Evolutionary conservation across 768 basidiomycete species (phyloP).

Genomic region (Russula emetica): DNA sequence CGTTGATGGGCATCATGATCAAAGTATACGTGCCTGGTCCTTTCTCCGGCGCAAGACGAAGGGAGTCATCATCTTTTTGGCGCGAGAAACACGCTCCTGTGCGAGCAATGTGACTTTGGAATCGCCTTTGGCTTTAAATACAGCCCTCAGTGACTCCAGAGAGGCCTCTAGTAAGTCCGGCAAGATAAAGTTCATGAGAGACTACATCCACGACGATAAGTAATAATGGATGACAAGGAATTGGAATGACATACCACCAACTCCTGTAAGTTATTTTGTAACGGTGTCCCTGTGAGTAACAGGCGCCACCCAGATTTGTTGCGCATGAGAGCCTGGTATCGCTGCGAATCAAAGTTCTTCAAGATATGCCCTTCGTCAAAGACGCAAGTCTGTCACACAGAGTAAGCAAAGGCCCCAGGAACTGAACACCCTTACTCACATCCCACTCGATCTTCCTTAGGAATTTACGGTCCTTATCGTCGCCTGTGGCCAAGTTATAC

Average conservation of each 20-base stretch:
- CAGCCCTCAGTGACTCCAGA: conserved; percentile 77
- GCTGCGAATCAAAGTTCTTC: conserved; percentile 97
- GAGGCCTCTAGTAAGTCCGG: conserved; percentile 82
- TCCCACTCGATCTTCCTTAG: conserved; percentile 90
- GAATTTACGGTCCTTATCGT: conserved; percentile 85
- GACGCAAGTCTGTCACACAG: conserved; percentile 65
- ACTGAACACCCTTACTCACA: conserved; percentile 48
- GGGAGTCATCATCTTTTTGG: conserved; percentile 99
- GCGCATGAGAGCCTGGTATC: conserved; percentile 83
- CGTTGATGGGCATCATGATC: background rate
- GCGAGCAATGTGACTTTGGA: conserved; percentile 84
- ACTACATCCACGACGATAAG: conserved; percentile 45
- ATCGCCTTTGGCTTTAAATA: conserved; percentile 97
- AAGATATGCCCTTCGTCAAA: conserved; percentile 97
- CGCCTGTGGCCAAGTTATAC: conserved; percentile 90
- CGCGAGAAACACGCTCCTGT: conserved; percentile 87
- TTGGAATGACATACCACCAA: conserved; percentile 61
- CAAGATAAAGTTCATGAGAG: conserved; percentile 95
- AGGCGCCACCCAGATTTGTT: conserved; percentile 87
- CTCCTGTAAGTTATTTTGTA: conserved; percentile 90
- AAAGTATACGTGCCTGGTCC: conserved; percentile 59
- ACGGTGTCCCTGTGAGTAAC: conserved; percentile 89
- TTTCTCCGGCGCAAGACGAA: conserved; percentile 97
- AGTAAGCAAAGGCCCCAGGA: background rate
- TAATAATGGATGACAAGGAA: background rate